These are phyloP conservation scores for Ophiocordyceps camponoti-saundersi DNA, from an alignment of 2,329 filamentous ascomycete species.

Conservation along the genomic window DNA sequence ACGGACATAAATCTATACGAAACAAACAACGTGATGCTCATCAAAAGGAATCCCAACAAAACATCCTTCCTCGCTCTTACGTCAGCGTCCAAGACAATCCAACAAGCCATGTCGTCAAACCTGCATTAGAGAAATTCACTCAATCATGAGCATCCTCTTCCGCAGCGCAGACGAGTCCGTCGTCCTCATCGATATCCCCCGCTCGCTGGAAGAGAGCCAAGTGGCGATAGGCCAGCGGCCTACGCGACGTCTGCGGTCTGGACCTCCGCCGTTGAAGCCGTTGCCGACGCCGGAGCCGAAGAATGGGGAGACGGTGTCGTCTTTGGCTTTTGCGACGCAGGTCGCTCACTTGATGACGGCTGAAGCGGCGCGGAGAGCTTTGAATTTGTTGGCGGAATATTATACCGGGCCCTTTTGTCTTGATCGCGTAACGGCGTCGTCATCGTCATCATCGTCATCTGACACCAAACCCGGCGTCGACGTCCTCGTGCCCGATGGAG, in stretches of 20 bases:
- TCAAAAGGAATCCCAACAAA: no score
- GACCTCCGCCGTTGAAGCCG: slow-evolving; percentile 22
- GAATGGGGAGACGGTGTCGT: slow-evolving; percentile 4
- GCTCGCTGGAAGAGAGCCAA: slow-evolving; percentile 52
- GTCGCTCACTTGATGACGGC: slow-evolving; percentile 35
- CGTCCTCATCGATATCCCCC: slow-evolving; percentile 50
- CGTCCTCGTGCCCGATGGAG: slow-evolving; percentile 21
- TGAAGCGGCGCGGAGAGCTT: slow-evolving; percentile 26
- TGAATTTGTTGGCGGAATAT: slow-evolving; percentile 16
- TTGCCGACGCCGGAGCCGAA: slow-evolving; percentile 34
- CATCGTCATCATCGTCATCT: not conserved
- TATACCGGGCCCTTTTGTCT: slow-evolving; percentile 28
- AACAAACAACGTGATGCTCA: no score
- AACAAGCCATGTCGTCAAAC: no score
- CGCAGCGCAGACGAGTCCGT: slow-evolving; percentile 22
- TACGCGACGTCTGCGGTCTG: slow-evolving; percentile 27
- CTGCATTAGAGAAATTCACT: no score
- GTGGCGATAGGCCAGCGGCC: slow-evolving; percentile 20
- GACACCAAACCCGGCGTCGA: not conserved
- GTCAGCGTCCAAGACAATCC: not conserved
- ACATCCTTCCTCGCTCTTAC: no score
- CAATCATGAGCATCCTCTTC: slow-evolving; percentile 15
- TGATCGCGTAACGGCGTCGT: slow-evolving; percentile 1
- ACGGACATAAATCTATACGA: no score
- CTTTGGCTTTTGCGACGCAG: slow-evolving; percentile 24